Conservation (phyloP, 306 rosid genomes). For the Prunus padus region DNA sequence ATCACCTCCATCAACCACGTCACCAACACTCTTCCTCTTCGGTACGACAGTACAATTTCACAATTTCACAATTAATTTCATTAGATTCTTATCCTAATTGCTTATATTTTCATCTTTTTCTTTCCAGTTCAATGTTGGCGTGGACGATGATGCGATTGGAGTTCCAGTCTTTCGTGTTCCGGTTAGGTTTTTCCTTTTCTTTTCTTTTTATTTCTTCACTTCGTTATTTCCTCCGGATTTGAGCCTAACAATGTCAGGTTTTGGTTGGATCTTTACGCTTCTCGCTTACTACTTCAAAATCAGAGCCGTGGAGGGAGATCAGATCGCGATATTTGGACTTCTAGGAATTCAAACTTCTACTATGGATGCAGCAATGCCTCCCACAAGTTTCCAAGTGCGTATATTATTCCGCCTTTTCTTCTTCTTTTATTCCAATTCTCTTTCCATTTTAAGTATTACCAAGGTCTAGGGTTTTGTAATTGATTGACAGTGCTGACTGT, state of each 20-base stretch:
- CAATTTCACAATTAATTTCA: neutral
- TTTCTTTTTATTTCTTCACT: slow-evolving; percentile 7
- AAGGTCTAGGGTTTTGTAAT: slow-evolving; percentile 3
- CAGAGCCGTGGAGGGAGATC: slow-evolving; percentile 59
- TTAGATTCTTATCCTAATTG: neutral
- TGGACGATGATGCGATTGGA: slow-evolving; percentile 46
- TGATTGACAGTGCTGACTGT: neutral
- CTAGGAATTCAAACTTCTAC: slow-evolving; percentile 67
- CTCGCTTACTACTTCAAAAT: slow-evolving; percentile 18
- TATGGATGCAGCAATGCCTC: slow-evolving; percentile 77
- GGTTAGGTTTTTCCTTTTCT: slow-evolving; percentile 57
- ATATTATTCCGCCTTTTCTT: neutral
- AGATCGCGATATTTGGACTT: slow-evolving; percentile 70
- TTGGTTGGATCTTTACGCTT: slow-evolving; percentile 31
- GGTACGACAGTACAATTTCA: neutral
- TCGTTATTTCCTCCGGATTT: slow-evolving; percentile 4
- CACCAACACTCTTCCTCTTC: slow-evolving; percentile 33
- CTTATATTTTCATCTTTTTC: slow-evolving; percentile 1
- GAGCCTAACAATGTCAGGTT: slow-evolving; percentile 4
- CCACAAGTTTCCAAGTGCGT: slow-evolving; percentile 79
- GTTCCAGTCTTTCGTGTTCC: slow-evolving; percentile 57
- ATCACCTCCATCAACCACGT: slow-evolving; percentile 45
- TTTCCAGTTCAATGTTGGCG: slow-evolving; percentile 36
- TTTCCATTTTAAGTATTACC: neutral
- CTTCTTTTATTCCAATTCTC: neutral